Conservation (phyloP, 768 basidiomycete genomes). For the Calvatia gigantea region DNA sequence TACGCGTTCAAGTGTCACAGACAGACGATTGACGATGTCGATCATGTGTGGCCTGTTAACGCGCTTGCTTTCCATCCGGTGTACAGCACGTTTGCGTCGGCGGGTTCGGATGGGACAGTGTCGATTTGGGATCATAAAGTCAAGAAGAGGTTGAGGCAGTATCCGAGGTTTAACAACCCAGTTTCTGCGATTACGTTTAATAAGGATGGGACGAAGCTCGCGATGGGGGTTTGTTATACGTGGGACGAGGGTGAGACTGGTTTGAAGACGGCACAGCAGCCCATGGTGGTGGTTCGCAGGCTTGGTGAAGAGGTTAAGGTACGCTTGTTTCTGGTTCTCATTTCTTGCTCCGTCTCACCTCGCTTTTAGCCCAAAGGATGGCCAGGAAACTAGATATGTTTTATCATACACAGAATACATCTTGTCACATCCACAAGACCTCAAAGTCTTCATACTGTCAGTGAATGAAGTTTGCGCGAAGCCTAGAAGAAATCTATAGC, state of each 20-base stretch:
- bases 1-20: slow-evolving; percentile 99
- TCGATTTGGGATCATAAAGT: slow-evolving; percentile 97
- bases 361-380: slow-evolving; percentile 4
- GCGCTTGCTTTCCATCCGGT: slow-evolving; percentile 90
- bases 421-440: neutral
- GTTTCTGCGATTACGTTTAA: slow-evolving; percentile 84
- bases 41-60: slow-evolving; percentile 97
- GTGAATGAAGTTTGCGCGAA: too few relatives aligned
- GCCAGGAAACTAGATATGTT: slow-evolving; percentile 3
- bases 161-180: slow-evolving; percentile 70
- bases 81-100: slow-evolving; percentile 94
- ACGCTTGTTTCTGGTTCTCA: neutral
- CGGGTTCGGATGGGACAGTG: slow-evolving; percentile 90
- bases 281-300: slow-evolving; percentile 57
- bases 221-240: slow-evolving; percentile 83
- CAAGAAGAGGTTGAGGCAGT: slow-evolving; percentile 92
- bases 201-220: slow-evolving; percentile 76
- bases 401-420: neutral
- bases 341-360: neutral
- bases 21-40: slow-evolving; percentile 83
- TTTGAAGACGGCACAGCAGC: slow-evolving; percentile 58
- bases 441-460: too few relatives aligned
- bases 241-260: slow-evolving; percentile 87
- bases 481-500: too few relatives aligned
- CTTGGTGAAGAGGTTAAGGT: slow-evolving; percentile 75